Base-by-base conservation (phyloP, 441 rosid genomes). In the Erodium trifolium region DNA sequence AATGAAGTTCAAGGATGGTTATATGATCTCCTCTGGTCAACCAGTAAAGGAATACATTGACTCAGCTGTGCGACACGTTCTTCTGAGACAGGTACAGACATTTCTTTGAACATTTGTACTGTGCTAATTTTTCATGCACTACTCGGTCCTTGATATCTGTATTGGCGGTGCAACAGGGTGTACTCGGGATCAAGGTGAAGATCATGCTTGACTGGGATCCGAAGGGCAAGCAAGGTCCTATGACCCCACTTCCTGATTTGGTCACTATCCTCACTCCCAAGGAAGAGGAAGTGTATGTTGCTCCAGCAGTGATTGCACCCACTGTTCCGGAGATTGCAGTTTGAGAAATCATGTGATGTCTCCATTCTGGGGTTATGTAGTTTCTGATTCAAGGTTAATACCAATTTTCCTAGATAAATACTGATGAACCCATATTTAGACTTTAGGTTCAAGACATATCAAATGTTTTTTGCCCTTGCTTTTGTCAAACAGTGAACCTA, bases 1-100 rank as follows among this genome's bases (percentile, higher is more conserved):
- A 0, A 89, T 89, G 92, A 87, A 89, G 73, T 88, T 88, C 68
- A 84, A 87, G 82, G 95, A 88, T 72, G 92, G 95, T 37, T 88
- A 88, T 65, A 88, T 86, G 92, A 84, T 85, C 7, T 89, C 95
- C 34, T 85, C 95, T 17, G 95, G 92, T 12, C 90, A 87, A 45
- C 92, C 95, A 0, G 87, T 84, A 6, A 83, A 84, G 2, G 90
- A 86, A 3, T 86, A 86, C 71, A 86, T 86, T 0, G 90, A 86
- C 77, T 84, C 92, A 39, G 89, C 87, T 34, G 87, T 85, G 47
- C 72, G 89, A 70, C 89, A 84, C 29, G 86, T 85, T 63, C 87
- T 87, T 7, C 71, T 85, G 72, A 68, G 94, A 85, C 87, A 83
- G 82, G 87, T 86, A 59, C 37, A 34, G 27, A 23, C 27, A 23